A percentile compares a stretch with the other conserved stretches of the same genome.
These are phyloP conservation scores for Fonsecaea monophora DNA, from an alignment of 2,329 filamentous ascomycete species.

Conservation along the genomic window DNA sequence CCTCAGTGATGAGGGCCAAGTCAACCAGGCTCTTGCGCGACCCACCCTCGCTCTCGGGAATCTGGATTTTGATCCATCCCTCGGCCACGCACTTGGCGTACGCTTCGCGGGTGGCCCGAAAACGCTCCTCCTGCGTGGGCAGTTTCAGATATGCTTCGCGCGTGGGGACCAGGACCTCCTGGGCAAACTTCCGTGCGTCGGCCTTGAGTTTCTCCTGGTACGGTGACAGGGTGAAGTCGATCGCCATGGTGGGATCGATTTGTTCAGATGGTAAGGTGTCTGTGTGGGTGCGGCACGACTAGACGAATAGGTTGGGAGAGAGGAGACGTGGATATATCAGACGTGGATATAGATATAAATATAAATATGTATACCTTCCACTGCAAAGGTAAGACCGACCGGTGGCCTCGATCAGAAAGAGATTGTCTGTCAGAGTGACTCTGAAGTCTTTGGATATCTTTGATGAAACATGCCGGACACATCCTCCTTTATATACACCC, in stretches of 20 bases:
- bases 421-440: no score
- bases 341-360: no score
- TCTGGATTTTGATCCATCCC: conserved; percentile 57
- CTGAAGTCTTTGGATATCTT: no score
- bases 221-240: conserved; percentile 21
- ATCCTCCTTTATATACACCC: no score
- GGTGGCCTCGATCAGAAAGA: no score
- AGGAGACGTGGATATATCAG: no score
- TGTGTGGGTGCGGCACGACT: neutral
- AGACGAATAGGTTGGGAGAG: neutral
- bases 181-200: conserved; percentile 16
- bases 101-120: conserved; percentile 55
- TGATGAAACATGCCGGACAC: no score
- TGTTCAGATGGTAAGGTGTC: neutral
- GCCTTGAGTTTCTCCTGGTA: conserved; percentile 17
- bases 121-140: conserved; percentile 48
- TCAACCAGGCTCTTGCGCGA: conserved; percentile 54
- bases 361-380: no score
- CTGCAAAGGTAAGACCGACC: no score
- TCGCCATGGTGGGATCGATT: conserved; percentile 8
- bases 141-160: conserved; percentile 37
- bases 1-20: conserved; percentile 59
- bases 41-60: conserved; percentile 56
- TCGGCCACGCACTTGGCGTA: conserved; percentile 53
- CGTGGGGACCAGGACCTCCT: conserved; percentile 12